Evolutionary conservation across 371 early-diverging fungal genomes (phyloP), one percentile per base, ranked within the genome.

Genomic region (Thermomucor indicae-seudaticae): DNA sequence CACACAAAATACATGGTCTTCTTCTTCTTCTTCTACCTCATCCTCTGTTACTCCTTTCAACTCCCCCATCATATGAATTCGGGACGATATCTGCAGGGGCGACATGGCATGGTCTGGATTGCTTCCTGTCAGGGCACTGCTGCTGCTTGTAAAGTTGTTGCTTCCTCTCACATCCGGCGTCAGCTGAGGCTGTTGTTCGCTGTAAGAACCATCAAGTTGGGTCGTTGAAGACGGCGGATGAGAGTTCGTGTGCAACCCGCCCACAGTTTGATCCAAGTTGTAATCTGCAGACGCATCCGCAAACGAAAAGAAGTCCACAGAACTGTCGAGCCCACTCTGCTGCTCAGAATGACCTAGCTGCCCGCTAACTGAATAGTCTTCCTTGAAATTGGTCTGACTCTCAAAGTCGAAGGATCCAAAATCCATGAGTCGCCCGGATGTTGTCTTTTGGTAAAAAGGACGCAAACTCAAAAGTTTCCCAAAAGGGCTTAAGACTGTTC

Each of bases 31-130:
- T 8, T 45, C 12, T 64, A 75, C 75, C 54, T 75, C 75, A 34
- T 75, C 75, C 12, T 75, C 75, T 22, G 22, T 45, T 32, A 58
- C 56, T 19, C 54, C 58, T 19, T 56, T 46, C 11, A 57, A 6
- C 16, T 37, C 47, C 16, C 47, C 51, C 25, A 56, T 29, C 27
- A 16, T 19, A 40, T 23, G 30, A 23, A 16, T 29, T 11, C 23
- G 47, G 1, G 49, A 30, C 62, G 67, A 56, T 38, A 70, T 71
- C 34, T 69, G 70, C 16, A 76, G 40, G 14, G 71, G 71, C 19
- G 70, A 72, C 68, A 70, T 70, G 17, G 53, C 46, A 43, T 62
- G 70, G 12, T 72, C 70, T 17, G 76, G 70, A 51, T 76, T 66
- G 11, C 62, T 62, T 4, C 64, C 70, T 27, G 65, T 52, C 12